Evolutionary conservation across 1,284 basidiomycete genomes (phyloP), one percentile per base, ranked within the genome.

Genomic region (Trametes sp.): DNA sequence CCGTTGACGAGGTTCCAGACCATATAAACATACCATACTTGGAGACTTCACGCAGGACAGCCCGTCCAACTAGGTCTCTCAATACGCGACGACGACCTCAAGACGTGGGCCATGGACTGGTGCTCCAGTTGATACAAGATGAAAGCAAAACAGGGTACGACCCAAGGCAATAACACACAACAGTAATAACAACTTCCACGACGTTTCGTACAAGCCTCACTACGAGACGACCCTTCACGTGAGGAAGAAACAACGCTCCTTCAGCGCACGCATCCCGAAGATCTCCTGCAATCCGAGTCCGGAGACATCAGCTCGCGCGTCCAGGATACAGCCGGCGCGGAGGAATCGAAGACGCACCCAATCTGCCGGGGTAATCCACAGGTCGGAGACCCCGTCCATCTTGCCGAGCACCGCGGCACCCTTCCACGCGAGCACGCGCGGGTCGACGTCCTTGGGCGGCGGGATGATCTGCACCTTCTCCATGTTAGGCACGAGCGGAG

Each of bases 351-450:
- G 71, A 74, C 83, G 59, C 76, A 94, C 93, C 95, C 95, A 98
- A 76, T 99, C 97, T 48, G 88, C 82, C 57, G 82, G 79, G 14
- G 92, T 87, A 48, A 98, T 82, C 95, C 97, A 98, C 67, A 98
- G 79, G 71, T 99, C 97, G 52, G 87, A 84, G 58, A 93, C 87
- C 1, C 88, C 87, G 53, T 98, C 97, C 84, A 99, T 91, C 76
- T 95, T 93, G 31, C 91, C 94, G 61, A 98, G 86, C 23, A 98
- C 94, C n/a, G 92, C 88, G 21, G 93, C 95, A 6, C 97, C 97
- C 77, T 98, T 98, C 97, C 97, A 99, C 24, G 89, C 89, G 44
- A 98, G 83, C 53, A 95, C 89, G 38, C 88, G 86, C 6, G 95
- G 94, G 76, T 98, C 96, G 61, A 98, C 89, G 62, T 96, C 95